These are phyloP conservation scores for Ceratocystiopsis minuta DNA, from an alignment of 2,329 filamentous ascomycete genomes.

Conservation along the genomic window DNA sequence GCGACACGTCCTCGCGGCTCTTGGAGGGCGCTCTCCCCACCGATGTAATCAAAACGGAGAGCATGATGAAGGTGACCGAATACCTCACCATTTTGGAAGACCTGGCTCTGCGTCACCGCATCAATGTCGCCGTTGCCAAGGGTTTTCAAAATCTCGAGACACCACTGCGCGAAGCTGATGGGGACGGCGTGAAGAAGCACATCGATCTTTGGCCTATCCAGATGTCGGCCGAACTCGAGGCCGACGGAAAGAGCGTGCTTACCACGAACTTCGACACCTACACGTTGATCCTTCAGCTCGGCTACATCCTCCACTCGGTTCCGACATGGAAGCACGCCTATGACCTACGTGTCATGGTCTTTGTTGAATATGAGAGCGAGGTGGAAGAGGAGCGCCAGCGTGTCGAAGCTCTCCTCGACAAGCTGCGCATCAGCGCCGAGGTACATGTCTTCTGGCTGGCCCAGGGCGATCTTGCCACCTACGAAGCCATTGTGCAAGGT, in stretches of 20 bases:
- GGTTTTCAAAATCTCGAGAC: constrained; percentile 64
- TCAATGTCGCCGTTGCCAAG: constrained; percentile 72
- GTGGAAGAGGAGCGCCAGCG: constrained; percentile 60
- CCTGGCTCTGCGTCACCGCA: constrained; percentile 54
- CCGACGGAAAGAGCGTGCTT: constrained; percentile 47
- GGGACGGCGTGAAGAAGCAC: constrained; percentile 53
- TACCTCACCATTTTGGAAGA: constrained; percentile 78
- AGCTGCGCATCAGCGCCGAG: constrained; percentile 63
- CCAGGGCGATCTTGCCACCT: constrained; percentile 51
- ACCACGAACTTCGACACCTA: constrained; percentile 74
- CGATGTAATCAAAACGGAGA: constrained; percentile 49
- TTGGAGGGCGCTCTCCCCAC: constrained; percentile 46
- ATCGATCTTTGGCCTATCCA: constrained; percentile 88
- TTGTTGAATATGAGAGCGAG: constrained; percentile 76
- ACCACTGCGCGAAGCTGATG: constrained; percentile 33
- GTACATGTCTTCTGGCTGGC: constrained; percentile 70
- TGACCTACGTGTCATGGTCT: constrained; percentile 59
- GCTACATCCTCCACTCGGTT: constrained; percentile 68
- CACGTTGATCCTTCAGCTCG: constrained; percentile 68
- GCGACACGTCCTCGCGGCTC: constrained; percentile 36
- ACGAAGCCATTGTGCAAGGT: constrained; percentile 65
- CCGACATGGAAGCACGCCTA: constrained; percentile 63
- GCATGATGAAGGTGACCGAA: constrained; percentile 48
- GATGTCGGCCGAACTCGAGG: constrained; percentile 69
- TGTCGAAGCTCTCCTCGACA: constrained; percentile 57